Conservation (phyloP, 768 basidiomycete species). For the Cyclocybe cylindracea region DNA sequence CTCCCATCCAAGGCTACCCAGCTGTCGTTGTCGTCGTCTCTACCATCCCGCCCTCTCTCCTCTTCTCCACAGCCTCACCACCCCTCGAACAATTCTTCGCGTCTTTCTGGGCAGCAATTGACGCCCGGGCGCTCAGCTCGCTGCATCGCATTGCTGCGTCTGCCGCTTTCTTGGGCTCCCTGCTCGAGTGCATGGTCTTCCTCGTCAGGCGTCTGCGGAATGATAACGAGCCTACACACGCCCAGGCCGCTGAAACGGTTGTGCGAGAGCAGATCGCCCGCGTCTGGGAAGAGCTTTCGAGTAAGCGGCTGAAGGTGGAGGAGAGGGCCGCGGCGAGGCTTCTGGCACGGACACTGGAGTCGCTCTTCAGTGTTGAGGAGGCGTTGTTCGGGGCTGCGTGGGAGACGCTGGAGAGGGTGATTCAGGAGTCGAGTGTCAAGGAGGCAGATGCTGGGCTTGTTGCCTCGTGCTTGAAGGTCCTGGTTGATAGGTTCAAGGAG, state of each 20-base stretch:
- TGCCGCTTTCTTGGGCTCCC: constrained; percentile 65
- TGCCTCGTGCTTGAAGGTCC: constrained; percentile 46
- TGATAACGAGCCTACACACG: constrained; percentile 6
- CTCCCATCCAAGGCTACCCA: constrained; percentile 80
- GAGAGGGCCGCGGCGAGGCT: constrained; percentile 41
- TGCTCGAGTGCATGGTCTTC: constrained; percentile 72
- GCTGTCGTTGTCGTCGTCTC: constrained; percentile 78
- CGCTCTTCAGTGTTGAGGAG: constrained; percentile 34
- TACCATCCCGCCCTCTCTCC: constrained; percentile 62
- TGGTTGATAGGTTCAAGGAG: constrained; percentile 40
- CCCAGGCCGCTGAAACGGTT: constrained; percentile 24
- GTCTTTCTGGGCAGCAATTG: constrained; percentile 83
- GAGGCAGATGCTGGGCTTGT: constrained; percentile 33
- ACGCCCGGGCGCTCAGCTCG: constrained; percentile 62
- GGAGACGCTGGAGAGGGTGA: constrained; percentile 34
- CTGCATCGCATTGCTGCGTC: constrained; percentile 53
- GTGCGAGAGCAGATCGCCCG: constrained; percentile 45
- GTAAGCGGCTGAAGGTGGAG: constrained; percentile 47
- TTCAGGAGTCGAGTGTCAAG: constrained; percentile 23
- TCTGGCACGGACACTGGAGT: constrained; percentile 41
- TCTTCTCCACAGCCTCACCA: constrained; percentile 8
- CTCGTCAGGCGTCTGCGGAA: constrained; percentile 45
- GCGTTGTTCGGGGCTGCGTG: constrained; percentile 55
- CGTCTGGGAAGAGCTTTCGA: constrained; percentile 50
- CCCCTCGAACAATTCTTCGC: constrained; percentile 56